These are phyloP conservation scores for Ophiocordyceps camponoti-floridani DNA, from an alignment of 2,329 filamentous ascomycete species.

Conservation along the genomic window DNA sequence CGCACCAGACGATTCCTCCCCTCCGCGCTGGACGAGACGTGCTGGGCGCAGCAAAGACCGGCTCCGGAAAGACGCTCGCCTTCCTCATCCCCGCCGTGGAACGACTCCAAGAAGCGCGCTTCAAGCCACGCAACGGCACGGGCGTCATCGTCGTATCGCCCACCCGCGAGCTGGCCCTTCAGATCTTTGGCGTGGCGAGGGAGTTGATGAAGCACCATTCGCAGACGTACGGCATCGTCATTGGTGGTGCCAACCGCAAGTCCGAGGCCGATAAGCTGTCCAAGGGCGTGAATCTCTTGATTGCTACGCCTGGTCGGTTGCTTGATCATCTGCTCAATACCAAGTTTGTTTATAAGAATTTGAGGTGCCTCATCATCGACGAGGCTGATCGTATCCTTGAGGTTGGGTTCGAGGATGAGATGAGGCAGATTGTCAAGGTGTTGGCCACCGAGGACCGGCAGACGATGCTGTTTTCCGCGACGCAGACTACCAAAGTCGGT, in stretches of 20 bases:
- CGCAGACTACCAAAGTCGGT: conserved; percentile 86
- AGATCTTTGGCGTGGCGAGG: conserved; percentile 88
- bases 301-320: conserved; percentile 82
- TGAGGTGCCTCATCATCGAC: conserved; percentile 84
- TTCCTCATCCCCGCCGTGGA: conserved; percentile 91
- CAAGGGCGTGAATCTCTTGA: conserved; percentile 87
- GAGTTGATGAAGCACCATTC: conserved; percentile 88
- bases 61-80: conserved; percentile 85
- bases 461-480: conserved; percentile 97
- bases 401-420: conserved; percentile 96
- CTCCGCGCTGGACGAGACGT: conserved; percentile 81
- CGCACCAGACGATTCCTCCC: conserved; percentile 52
- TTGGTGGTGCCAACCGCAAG: conserved; percentile 79
- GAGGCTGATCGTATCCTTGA: conserved; percentile 94
- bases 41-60: conserved; percentile 87
- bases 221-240: conserved; percentile 90
- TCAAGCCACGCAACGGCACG: conserved; percentile 88
- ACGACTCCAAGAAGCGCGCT: conserved; percentile 75
- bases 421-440: conserved; percentile 92
- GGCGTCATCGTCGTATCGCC: conserved; percentile 87
- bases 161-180: conserved; percentile 81
- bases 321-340: conserved; percentile 93
- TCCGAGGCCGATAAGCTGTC: conserved; percentile 87
- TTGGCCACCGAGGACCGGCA: conserved; percentile 73
- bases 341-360: conserved; percentile 79